phyloP scores from a whole-genome alignment of 306 rosid species.

The Citrullus mucosospermus region DNA sequence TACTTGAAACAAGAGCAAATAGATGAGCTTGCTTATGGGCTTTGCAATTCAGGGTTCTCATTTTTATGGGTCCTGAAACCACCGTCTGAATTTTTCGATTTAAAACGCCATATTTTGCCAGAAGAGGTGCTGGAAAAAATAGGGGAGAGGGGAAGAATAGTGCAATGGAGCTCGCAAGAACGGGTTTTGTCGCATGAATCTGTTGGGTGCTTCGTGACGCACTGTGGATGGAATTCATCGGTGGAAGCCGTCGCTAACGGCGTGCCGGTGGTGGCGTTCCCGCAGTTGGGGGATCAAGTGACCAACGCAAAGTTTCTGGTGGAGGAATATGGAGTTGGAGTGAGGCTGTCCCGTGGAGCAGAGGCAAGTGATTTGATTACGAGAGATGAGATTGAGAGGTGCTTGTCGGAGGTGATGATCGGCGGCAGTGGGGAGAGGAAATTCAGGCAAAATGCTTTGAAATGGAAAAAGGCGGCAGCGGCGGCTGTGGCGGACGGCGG shows the following conservation, averaged over 20 bases:
- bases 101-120: conserved; percentile 18
- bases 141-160: conserved; percentile 32
- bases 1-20: conserved; percentile 36
- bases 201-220: conserved; percentile 45
- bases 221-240: conserved; percentile 75
- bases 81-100: background rate
- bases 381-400: conserved; percentile 22
- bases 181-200: conserved; percentile 47
- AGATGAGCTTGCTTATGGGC: conserved; percentile 51
- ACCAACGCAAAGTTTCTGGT: conserved; percentile 57
- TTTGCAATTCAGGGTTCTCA: conserved; percentile 24
- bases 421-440: conserved; percentile 10
- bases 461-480: conserved; percentile 26
- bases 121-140: conserved; percentile 34
- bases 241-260: conserved; percentile 45
- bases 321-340: conserved; percentile 26
- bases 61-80: conserved; percentile 62
- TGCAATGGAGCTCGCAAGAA: conserved; percentile 61
- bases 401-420: conserved; percentile 28
- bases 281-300: conserved; percentile 78
- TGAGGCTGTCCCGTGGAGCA: conserved; percentile 24
- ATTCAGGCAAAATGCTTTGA: conserved; percentile 22
- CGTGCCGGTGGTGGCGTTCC: conserved; percentile 51
- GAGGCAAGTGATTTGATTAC: conserved; percentile 15
- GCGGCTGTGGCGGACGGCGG: conserved; percentile 25